Evolutionary conservation across 306 rosid genomes (phyloP), one percentile per base, ranked within the genome.

Genomic region (Boehmeria nivea): DNA sequence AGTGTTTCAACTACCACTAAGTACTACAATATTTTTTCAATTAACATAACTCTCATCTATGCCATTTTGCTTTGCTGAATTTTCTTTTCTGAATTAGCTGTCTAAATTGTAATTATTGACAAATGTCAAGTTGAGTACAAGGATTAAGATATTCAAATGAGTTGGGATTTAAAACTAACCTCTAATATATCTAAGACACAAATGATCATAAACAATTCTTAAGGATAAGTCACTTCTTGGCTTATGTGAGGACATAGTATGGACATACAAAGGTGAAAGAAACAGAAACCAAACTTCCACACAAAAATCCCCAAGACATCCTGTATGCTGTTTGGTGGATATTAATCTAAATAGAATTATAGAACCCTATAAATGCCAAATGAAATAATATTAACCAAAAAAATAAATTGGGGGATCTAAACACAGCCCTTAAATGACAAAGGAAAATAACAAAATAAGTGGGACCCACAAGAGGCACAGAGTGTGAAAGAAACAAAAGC

Each of bases 401-500:
- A 31, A 31, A 31, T 31, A 31, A 31, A 31, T 31, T 4, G 5
- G 5, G 36, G 9, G 36, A 31, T 31, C 36, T 31, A 31, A 31
- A 31, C 36, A 31, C 34, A 28, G 8, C 3, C 12, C 24, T 52
- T 45, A 16, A 54, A 60, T 44, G 60, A 46, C 47, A 43, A 31
- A 59, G 24, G 55, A 27, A 61, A 54, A 17, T 17, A 10, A 28
- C 55, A 53, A 45, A 27, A 42, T 19, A 17, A 22, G 14, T 40
- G 48, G 61, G 59, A 3, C 65, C 64, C 18, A 56, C 58, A 61
- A 46, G 6, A 19, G 34, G 34, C 19, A 43, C 46, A 34, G 0
- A 34, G 13, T 10, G 59, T 51, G 78, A 57, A 57, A 50, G 54
- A 22, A 58, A 73, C 60, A 73, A 67, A 62, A 45, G 25, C 48